Evolutionary conservation across 345 rosid genomes (phyloP), one percentile per base, ranked within the genome.

Genomic region (Brassica rapa): DNA sequence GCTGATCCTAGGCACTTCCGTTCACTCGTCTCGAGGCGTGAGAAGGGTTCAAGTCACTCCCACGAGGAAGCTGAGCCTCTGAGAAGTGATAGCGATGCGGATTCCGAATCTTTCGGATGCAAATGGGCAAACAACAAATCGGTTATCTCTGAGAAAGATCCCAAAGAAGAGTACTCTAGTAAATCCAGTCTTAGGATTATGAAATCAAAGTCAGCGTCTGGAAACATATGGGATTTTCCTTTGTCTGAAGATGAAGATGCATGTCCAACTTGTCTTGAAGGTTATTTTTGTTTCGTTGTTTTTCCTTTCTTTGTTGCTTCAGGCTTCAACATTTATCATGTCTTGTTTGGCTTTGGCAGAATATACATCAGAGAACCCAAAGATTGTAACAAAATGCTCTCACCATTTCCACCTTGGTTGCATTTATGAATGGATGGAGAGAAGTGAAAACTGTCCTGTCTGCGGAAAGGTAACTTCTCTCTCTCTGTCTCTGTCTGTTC

Each of bases 351-450:
- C 4, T 29, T 55, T 33, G 66, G 88, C 95, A 95, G 99, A 95
- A 73, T 95, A 95, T 82, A 90, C 98, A 65, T 70, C 87, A 41
- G 99, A 95, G 84, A 93, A 95, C 80, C 98, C 98, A 46, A 95
- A 88, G 86, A 95, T 95, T 83, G 75, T 89, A 79, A 91, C 98
- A 51, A 89, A 91, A 75, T 95, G 99, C 49, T 91, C 82, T 76
- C 99, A 95, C 84, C 97, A 93, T 89, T 95, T 89, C 86, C 99
- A 95, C 77, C 99, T 95, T 66, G 86, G 98, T 84, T 95, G 99
- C 88, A 95, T 95, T 82, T 95, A 92, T 71, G 99, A 92, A 83
- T 95, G 99, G 99, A 95, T 89, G 98, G 99, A 95, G 86, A 92
- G 98, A 90, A 95, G 98, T 85, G 98, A 95, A 39, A 86, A 78